These are phyloP conservation scores for Pichia sp. DNA, from an alignment of 1,139 yeast genomes.

Conservation along the genomic window DNA sequence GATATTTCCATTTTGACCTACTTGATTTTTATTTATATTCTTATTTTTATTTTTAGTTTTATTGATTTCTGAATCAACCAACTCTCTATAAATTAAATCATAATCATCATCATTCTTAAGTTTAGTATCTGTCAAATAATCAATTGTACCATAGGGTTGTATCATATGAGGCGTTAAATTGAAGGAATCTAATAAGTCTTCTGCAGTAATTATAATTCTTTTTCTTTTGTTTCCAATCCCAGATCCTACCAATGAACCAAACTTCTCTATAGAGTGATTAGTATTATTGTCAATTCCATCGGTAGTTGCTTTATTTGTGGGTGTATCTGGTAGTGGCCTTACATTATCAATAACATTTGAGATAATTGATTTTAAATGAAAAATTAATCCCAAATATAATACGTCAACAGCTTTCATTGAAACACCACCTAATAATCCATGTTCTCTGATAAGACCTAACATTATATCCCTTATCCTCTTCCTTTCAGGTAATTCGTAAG, in stretches of 20 bases:
- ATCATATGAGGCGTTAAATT: conserved; percentile 59
- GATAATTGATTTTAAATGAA: conserved; percentile 65
- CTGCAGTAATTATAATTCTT: conserved; percentile 46
- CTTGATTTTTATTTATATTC: background rate
- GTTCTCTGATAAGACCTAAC: conserved; percentile 81
- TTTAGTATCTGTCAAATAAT: conserved; percentile 30
- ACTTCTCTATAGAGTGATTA: background rate
- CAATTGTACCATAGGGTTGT: conserved; percentile 58
- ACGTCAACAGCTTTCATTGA: conserved; percentile 70
- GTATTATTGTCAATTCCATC: conserved; percentile 33
- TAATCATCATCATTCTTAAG: conserved; percentile 45
- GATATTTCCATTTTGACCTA: background rate
- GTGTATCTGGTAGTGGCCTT: conserved; percentile 32
- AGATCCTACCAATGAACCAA: background rate
- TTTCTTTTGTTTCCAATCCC: conserved; percentile 10
- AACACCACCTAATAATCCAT: conserved; percentile 82
- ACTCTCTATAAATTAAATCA: conserved; percentile 11
- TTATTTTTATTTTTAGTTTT: background rate
- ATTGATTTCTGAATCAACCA: background rate
- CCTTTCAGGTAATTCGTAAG: conserved; percentile 76
- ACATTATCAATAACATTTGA: conserved; percentile 73
- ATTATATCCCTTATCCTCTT: conserved; percentile 65
- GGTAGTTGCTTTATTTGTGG: background rate
- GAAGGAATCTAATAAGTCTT: conserved; percentile 60
- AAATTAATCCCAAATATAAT: conserved; percentile 71